phyloP scores from a whole-genome alignment of 768 basidiomycete species.

The Suillus weaverae region DNA sequence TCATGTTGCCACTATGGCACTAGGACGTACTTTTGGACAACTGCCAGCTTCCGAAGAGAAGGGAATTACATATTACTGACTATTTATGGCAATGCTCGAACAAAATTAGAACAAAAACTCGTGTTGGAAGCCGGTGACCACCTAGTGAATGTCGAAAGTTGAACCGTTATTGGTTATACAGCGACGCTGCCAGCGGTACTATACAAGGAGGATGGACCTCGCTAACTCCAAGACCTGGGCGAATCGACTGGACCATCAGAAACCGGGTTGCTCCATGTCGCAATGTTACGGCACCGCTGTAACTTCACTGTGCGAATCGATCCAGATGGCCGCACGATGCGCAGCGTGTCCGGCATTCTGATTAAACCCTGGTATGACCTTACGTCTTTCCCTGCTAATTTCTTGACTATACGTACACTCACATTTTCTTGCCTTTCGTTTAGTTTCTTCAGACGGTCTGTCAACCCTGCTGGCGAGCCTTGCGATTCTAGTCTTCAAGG shows the following conservation, averaged over 20 bases:
- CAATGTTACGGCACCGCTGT: background rate
- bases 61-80: too few relatives aligned
- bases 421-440: background rate
- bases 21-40: too few relatives aligned
- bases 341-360: background rate
- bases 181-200: too few relatives aligned
- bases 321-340: background rate
- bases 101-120: too few relatives aligned
- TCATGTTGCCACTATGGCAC: too few relatives aligned
- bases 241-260: background rate
- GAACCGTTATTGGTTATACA: too few relatives aligned
- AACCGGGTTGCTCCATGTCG: background rate
- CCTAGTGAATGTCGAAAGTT: too few relatives aligned
- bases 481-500: slow-evolving; percentile 1
- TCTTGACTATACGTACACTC: background rate
- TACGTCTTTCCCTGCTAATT: background rate
- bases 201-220: too few relatives aligned
- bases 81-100: too few relatives aligned
- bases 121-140: too few relatives aligned
- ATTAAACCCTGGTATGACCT: background rate
- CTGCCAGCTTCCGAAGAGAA: too few relatives aligned
- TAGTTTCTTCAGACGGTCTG: background rate
- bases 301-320: background rate
- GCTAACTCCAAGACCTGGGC: too few relatives aligned
- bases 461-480: background rate